Percentiles rank a stretch among this genome's conserved stretches.
phyloP scores from a whole-genome alignment of 257 asterid genomes.

The Capsicum chinense region DNA sequence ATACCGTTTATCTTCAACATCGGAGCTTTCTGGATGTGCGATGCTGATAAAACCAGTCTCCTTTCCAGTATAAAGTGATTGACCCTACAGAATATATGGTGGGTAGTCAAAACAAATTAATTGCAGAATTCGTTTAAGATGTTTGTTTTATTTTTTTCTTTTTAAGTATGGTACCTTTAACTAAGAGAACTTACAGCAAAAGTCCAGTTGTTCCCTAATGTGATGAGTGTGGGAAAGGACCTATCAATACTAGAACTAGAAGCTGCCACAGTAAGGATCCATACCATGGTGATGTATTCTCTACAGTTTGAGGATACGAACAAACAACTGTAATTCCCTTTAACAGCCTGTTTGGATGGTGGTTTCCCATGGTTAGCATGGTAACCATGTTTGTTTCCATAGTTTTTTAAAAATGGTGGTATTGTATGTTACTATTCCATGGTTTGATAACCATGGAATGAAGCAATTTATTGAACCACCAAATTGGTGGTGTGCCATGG shows the following conservation, averaged over 20 bases:
- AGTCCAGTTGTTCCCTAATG: slow-evolving; percentile 38
- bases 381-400: too few relatives aligned
- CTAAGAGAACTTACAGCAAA: slow-evolving; percentile 28
- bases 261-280: slow-evolving; percentile 53
- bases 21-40: slow-evolving; percentile 25
- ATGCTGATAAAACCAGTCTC: slow-evolving; percentile 37
- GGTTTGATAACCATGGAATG: too few relatives aligned
- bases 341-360: too few relatives aligned
- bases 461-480: too few relatives aligned
- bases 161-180: background rate
- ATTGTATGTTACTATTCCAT: too few relatives aligned
- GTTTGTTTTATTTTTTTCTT: background rate
- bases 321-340: slow-evolving; percentile 46
- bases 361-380: too few relatives aligned
- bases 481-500: too few relatives aligned
- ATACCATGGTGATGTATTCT: slow-evolving; percentile 37
- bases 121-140: background rate
- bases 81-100: slow-evolving; percentile 37
- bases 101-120: background rate
- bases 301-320: slow-evolving; percentile 36
- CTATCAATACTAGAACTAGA: slow-evolving; percentile 37
- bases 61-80: slow-evolving; percentile 37
- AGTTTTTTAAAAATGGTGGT: too few relatives aligned
- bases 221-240: slow-evolving; percentile 38
- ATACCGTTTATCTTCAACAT: slow-evolving; percentile 15